Base-by-base conservation (phyloP, 176 grass and related monocot species). In the Luzula sylvatica region DNA sequence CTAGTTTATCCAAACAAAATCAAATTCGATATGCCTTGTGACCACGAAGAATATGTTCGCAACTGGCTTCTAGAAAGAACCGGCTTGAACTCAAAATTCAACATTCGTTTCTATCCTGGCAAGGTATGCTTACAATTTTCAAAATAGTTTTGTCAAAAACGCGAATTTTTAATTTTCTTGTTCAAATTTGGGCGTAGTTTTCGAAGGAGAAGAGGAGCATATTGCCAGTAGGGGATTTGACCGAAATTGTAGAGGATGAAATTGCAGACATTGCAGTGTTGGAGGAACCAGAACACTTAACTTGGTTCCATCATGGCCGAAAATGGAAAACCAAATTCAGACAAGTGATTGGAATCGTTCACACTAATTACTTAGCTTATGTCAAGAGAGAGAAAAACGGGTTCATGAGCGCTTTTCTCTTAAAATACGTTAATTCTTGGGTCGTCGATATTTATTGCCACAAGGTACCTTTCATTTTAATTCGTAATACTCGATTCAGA, bases 221-320 rank as follows among this genome's bases (percentile, higher is more conserved):
- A 78, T 67, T 98, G 56, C 92, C 92, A 60, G 92, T 86, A 45
- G 92, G 92, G 29, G 92, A 90, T 61, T 86, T 98, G 44, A 90
- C 85, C n/a, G 58, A 80, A 65, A 83, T 64, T 6, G 75, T 98
- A 67, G 74, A 77, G 56, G 92, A 87, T 73, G 75, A 90, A 19
- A 61, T 69, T 63, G 92, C 78, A 51, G 85, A 98, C 38, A 75
- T 98, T 83, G 81, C 92, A 24, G 75, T 98, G 27, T 76, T 98
- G 50, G 92, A 98, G 76, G 81, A 98, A 68, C 92, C 92, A 59
- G 92, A 98, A 57, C 92, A 98, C 76, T 81, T 98, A 64, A 98
- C 92, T 67, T 90, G 92, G 92, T 90, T 86, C 72, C 92, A 98
- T 70, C 85, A 98, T 74, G 92, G 92, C 44, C 81, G 27, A 49